Evolutionary conservation across 106 monocot genomes (phyloP), one percentile per base, ranked within the genome.

Genomic region (Agapanthus africanus): DNA sequence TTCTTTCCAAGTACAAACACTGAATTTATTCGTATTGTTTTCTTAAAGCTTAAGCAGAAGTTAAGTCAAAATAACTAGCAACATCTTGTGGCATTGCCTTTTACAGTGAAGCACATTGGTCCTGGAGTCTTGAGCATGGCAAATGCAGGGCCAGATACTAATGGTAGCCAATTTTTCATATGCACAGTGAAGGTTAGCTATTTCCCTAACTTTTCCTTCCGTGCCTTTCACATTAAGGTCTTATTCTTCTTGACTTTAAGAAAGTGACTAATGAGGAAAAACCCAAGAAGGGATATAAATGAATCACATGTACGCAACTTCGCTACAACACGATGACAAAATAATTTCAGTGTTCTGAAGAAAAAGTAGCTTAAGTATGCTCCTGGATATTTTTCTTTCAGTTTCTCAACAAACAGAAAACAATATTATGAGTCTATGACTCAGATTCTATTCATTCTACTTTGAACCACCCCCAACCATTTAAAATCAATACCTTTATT

Each of bases 101-200:
- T 69, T 66, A 50, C 81, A 93, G 93, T 93, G 52, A 89, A 77
- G 56, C 93, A 93, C 62, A 42, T 83, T 52, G 88, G 89, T 16
- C 83, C 88, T 63, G 93, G 93, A 74, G 86, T 93, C 0, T 33
- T 93, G 26, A 93, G 88, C 86, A 93, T 93, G 93, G 93, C 93
- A 54, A 93, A 93, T 71, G 88, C 88, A 26, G 92, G 92, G 0
- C 88, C 85, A 14, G 71, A 88, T 54, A 88, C 92, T 3, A 93
- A 93, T 70, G 77, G 93, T 1, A 93, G 93, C 81, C 93, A 93
- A 65, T 93, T 93, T 71, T 92, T 93, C 63, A 81, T 93, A 59
- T 86, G 86, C 78, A 93, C 93, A 11, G 79, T 84, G 25, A 93
- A 93, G 86, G 93, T 93, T 35, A 72, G 15, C 28, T 60, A 51